Base-by-base conservation (phyloP, 148 eudicot genomes). In the Cornus suecica region DNA sequence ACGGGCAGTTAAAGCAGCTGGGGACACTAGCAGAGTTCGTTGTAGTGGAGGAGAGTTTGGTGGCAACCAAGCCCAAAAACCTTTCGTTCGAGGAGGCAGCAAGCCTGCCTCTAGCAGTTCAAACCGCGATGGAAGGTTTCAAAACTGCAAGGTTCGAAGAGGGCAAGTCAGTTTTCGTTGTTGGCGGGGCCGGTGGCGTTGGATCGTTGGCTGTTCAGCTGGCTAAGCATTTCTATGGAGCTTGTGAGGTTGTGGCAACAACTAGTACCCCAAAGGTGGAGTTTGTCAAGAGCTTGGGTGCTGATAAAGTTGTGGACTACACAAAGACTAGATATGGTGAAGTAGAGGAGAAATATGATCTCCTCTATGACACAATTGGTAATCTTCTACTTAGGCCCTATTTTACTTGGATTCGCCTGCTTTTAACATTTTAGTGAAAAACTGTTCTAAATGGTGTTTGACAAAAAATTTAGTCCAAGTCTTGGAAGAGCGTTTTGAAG, bases 181-280 rank as follows among this genome's bases (percentile, higher is more conserved):
- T 88, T 14, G 88, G 88, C 11, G 91, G 91, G 0, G 91, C 85
- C 1, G 91, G 91, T 64, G 91, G 91, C 0, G 88, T 86, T 27
- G 91, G 91, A 14, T 79, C 77, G 23, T 56, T 88, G 51, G 88
- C 62, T 11, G 80, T 88, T 74, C 88, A 88, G 76, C 48, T 88
- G 66, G 91, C 88, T 14, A 88, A 83, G 70, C 51, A 76, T 0
- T 48, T 88, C 22, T 81, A 69, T 51, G 82, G 80, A 29, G 88
- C 88, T 65, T 81, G 85, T 18, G 51, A 62, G 68, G 88, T 88
- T 3, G 84, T 77, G 58, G 87, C 91, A 2, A 83, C 88, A 4
- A 75, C 87, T 42, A 88, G 91, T 73, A 85, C 87, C 1, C 13
- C 63, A 0, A 85, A 88, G 66, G 81, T 85, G 68, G 82, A 83